Evolutionary conservation across 1,284 basidiomycete species (phyloP), one percentile per base, ranked within the genome.

Genomic region (Trametes hirsuta): DNA sequence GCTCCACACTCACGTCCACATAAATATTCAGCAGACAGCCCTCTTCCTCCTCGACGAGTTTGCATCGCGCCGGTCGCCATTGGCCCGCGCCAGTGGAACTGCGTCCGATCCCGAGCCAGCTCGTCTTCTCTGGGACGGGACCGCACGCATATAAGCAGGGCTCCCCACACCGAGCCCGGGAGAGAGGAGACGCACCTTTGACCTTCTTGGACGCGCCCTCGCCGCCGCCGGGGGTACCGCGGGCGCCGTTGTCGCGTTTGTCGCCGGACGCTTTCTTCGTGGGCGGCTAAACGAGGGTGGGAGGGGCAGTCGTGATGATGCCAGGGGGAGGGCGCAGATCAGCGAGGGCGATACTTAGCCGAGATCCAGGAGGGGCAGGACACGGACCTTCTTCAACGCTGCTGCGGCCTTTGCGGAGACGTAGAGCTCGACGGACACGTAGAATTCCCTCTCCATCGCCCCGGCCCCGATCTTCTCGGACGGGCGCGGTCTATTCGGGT

Each of bases 21-120:
- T 91, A 91, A 54, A 92, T 82, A 66, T 87, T 88, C 48, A 91
- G 74, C 59, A 85, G 75, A 71, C 85, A 90, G 30, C 81, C 79
- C 52, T 84, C 82, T 30, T 83, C 85, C 69, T 91, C 87, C 66
- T 90, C 87, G 41, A 79, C 74, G 52, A 93, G 74, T 68, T 80
- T 88, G 73, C 90, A 92, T 14, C 81, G 86, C 22, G 87, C 90
- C 45, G 81, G 73, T 68, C 86, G 79, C 91, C 91, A 93, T 52
- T 85, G 84, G 14, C 85, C 86, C 15, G 78, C 73, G 37, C 76
- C 77, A 35, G 79, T 72, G 22, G 82, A 66, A 34, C 77, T 79
- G 61, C 81, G 83, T 39, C 81, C 75, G n/a, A 88, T 77, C 18
- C 81, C 81, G 47, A 89, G 80, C 88, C 88, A 91, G 68, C 84